Conservation (phyloP, 2,329 filamentous ascomycete species). For the Curvularia verruculosa region DNA sequence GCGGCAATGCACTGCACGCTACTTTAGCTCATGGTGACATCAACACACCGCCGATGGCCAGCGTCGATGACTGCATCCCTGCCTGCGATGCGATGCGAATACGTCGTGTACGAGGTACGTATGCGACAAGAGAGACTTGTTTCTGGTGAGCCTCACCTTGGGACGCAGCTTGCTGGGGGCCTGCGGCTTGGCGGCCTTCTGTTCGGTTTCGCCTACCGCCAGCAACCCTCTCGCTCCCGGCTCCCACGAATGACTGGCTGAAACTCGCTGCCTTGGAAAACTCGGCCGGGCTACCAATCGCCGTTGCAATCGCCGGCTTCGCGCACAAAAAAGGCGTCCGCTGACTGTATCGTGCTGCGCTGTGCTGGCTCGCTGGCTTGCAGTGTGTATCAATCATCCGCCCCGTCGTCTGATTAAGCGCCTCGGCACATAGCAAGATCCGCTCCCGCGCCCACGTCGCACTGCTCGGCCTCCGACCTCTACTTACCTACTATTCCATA, state of each 20-base stretch:
- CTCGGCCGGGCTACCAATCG: too few relatives aligned
- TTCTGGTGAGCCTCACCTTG: slow-evolving; percentile 5
- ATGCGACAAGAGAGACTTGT: too few relatives aligned
- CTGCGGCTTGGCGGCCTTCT: neutral
- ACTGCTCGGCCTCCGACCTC: slow-evolving; percentile 4
- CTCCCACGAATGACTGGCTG: neutral
- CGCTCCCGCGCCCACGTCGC: slow-evolving; percentile 19
- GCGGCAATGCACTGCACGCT: slow-evolving; percentile 23
- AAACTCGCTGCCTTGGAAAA: neutral
- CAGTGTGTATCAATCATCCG: neutral
- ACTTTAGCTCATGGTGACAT: slow-evolving; percentile 28
- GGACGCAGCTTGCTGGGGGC: too few relatives aligned
- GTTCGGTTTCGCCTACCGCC: slow-evolving; percentile 1
- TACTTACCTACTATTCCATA: too few relatives aligned
- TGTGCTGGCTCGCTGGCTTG: too few relatives aligned
- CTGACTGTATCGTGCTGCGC: slow-evolving; percentile 15
- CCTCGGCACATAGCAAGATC: slow-evolving; percentile 32
- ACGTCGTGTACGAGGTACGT: neutral
- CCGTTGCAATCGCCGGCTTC: neutral
- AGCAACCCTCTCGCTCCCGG: neutral
- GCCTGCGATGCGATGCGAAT: neutral
- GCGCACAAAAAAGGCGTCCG: slow-evolving; percentile 8
- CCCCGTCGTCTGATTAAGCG: slow-evolving; percentile 23
- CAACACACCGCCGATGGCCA: slow-evolving; percentile 23
- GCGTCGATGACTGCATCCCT: slow-evolving; percentile 8